These are phyloP conservation scores for Jacaranda copaia DNA, from an alignment of 257 asterid species.

Conservation along the genomic window DNA sequence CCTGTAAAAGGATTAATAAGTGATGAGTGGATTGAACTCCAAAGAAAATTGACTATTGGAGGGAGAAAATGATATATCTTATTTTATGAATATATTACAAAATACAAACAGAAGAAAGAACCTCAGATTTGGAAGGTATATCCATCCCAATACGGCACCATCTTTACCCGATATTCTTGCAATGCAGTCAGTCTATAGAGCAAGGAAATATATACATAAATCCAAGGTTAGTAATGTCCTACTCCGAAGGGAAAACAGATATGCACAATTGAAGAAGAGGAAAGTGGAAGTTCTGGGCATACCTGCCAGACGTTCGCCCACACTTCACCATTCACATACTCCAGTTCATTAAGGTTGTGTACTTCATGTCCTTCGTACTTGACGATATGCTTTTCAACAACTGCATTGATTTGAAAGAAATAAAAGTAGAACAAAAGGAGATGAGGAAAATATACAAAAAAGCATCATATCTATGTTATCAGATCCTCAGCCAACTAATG, in stretches of 20 bases:
- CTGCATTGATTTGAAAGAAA: slow-evolving; percentile 51
- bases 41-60: neutral
- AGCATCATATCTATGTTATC: neutral
- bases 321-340: slow-evolving; percentile 85
- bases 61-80: neutral
- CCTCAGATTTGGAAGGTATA: slow-evolving; percentile 81
- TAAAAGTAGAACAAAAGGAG: slow-evolving; percentile 4
- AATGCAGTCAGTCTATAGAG: slow-evolving; percentile 86
- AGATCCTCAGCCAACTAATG: slow-evolving; percentile 20
- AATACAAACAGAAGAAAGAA: slow-evolving; percentile 33
- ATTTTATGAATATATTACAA: slow-evolving; percentile 2
- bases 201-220: neutral
- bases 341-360: slow-evolving; percentile 84
- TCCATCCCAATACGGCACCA: slow-evolving; percentile 82
- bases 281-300: neutral
- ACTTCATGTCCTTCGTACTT: slow-evolving; percentile 80
- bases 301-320: slow-evolving; percentile 98
- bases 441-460: slow-evolving; percentile 5
- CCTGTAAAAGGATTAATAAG: slow-evolving; percentile 48
- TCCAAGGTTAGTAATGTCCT: neutral
- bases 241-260: neutral
- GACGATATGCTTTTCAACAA: slow-evolving; percentile 59
- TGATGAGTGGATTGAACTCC: slow-evolving; percentile 28
- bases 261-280: neutral
- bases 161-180: slow-evolving; percentile 79